Percentiles rank a stretch among this genome's conserved stretches.
Evolutionary conservation across 176 grass and related monocot species (phyloP).

Genomic region (Oryza officinalis): DNA sequence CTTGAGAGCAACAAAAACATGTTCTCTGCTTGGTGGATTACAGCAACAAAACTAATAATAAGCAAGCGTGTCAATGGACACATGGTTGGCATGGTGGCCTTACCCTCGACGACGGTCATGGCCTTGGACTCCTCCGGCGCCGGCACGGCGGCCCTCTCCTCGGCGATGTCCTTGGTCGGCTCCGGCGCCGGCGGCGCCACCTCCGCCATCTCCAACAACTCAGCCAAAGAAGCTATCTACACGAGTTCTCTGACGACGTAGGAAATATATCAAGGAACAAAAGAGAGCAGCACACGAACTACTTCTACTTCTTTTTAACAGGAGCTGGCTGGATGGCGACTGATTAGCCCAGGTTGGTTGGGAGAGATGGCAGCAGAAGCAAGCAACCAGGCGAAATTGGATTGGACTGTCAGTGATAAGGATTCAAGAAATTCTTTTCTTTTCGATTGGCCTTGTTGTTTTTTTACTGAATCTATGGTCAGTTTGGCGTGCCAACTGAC

Average conservation of each 20-base stretch:
- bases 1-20: background rate
- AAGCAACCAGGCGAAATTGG: background rate
- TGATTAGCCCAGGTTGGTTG: constrained; percentile 13
- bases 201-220: constrained; percentile 29
- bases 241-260: no score
- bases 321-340: background rate
- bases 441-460: background rate
- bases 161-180: constrained; percentile 44
- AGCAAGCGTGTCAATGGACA: no score
- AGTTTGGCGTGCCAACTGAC: background rate
- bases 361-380: background rate
- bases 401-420: background rate
- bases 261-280: background rate
- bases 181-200: constrained; percentile 20
- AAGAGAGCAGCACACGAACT: background rate
- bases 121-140: constrained; percentile 34
- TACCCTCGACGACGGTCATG: constrained; percentile 40
- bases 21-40: background rate
- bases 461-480: background rate
- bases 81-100: background rate
- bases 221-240: background rate
- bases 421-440: background rate
- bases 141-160: constrained; percentile 40
- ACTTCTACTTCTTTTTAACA: background rate
- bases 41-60: background rate